Evolutionary conservation across 2,329 filamentous ascomycete genomes (phyloP), one percentile per base, ranked within the genome.

Genomic region (Nemania abortiva): DNA sequence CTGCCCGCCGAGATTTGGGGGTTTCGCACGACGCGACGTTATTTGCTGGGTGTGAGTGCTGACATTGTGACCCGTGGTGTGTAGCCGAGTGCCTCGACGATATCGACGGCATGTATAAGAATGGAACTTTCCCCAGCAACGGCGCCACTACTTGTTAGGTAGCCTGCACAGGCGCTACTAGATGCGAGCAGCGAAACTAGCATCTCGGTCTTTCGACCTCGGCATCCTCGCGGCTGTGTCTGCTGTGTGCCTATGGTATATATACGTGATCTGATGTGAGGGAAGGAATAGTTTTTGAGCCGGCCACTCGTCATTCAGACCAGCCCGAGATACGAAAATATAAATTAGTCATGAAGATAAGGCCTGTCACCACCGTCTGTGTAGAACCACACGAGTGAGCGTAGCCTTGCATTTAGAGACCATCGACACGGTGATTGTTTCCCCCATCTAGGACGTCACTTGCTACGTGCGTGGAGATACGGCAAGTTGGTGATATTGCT

Each of bases 11-110:
- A n/a, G n/a, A n/a, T n/a, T n/a, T n/a, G n/a, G n/a, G n/a, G n/a
- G n/a, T n/a, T n/a, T n/a, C n/a, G n/a, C n/a, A n/a, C 31, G 31
- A 34, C 6, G 31, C 10, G 31, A 15, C 2, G 39, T 39, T 58
- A 39, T 20, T 34, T 20, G 20, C n/a, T n/a, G n/a, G n/a, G n/a
- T n/a, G n/a, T n/a, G n/a, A n/a, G 52, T 39, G 54, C 70, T 73
- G 57, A 74, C 47, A 10, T 39, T 37, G 3, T 31, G 31, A 11
- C 15, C 20, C 4, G 13, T 45, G 7, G 18, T 7, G 13, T 10
- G n/a, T 54, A 83, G 82, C 82, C n/a, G 82, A 84, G 70, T 84
- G 82, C 59, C 76, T 84, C 2, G 80, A 80, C 20, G 82, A 84
- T 70, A 73, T 77, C 5, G 77, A 74, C 20, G 82, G 82, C 37